These are phyloP conservation scores for Nakazawaea ambrosiae DNA, from an alignment of 805 yeast species.

Conservation along the genomic window DNA sequence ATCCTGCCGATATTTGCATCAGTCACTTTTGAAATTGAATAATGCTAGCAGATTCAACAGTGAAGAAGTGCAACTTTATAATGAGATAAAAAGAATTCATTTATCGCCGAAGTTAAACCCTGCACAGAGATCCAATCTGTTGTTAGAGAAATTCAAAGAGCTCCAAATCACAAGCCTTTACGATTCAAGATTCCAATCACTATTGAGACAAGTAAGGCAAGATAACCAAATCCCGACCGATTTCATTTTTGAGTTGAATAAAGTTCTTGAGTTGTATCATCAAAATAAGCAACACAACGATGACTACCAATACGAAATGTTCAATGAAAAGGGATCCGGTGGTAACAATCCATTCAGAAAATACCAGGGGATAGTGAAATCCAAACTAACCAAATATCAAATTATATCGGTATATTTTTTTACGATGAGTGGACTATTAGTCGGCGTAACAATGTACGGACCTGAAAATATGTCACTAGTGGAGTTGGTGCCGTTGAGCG, in stretches of 20 bases:
- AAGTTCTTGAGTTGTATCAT: constrained; percentile 1
- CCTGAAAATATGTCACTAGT: neutral
- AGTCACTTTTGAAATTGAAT: no score
- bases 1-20: no score
- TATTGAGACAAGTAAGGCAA: neutral
- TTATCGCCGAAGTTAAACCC: no score
- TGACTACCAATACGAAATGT: constrained; percentile 3
- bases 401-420: constrained; percentile 2
- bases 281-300: constrained; percentile 8
- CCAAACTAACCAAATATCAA: constrained; percentile 1
- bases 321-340: neutral
- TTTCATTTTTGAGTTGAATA: constrained; percentile 2
- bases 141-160: constrained; percentile 1
- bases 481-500: constrained; percentile 2
- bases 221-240: neutral
- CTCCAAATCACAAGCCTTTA: neutral
- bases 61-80: no score
- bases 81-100: no score
- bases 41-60: no score
- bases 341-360: neutral
- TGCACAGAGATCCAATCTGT: constrained; percentile 1
- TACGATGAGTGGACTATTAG: constrained; percentile 3
- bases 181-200: constrained; percentile 4
- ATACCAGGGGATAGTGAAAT: neutral
- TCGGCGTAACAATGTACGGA: constrained; percentile 5